Conservation (phyloP, 2,329 filamentous ascomycete genomes). For the Eutypella sp. region DNA sequence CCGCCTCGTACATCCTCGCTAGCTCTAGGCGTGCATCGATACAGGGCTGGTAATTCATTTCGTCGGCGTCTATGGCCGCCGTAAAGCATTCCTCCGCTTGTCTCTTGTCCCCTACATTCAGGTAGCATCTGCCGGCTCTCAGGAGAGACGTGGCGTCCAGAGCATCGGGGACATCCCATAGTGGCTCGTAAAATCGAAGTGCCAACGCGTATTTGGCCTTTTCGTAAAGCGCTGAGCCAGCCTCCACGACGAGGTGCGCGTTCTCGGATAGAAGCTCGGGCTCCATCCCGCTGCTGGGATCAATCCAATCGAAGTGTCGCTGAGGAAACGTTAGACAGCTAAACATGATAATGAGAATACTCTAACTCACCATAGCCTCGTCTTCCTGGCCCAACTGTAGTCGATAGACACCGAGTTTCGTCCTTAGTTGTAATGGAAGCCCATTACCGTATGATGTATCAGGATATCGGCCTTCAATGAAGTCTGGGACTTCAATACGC, state of each 20-base stretch:
- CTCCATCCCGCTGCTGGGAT: conserved; percentile 52
- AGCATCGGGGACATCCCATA: conserved; percentile 43
- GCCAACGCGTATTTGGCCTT: conserved; percentile 35
- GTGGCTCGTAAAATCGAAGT: conserved; percentile 51
- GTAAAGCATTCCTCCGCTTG: conserved; percentile 76
- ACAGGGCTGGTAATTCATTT: conserved; percentile 44
- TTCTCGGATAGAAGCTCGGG: conserved; percentile 57
- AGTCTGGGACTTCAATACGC: conserved; percentile 57
- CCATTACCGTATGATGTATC: conserved; percentile 62
- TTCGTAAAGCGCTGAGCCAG: conserved; percentile 44
- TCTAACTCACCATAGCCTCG: conserved; percentile 65
- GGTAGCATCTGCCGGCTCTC: conserved; percentile 63
- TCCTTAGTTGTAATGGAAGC: conserved; percentile 75
- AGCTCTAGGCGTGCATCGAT: conserved; percentile 75
- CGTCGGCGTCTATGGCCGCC: conserved; percentile 66
- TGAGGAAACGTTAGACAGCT: conserved; percentile 28
- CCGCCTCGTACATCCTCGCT: conserved; percentile 77
- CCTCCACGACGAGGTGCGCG: conserved; percentile 73
- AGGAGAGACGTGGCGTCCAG: conserved; percentile 49
- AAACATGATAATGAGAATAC: conserved; percentile 7
- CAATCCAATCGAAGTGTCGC: conserved; percentile 65
- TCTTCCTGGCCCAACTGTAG: conserved; percentile 61
- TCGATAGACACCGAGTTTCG: conserved; percentile 81
- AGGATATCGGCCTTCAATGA: conserved; percentile 48
- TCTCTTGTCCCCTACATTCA: conserved; percentile 55